Evolutionary conservation across 768 basidiomycete species (phyloP).

Genomic region (Mycena sanguinolenta): DNA sequence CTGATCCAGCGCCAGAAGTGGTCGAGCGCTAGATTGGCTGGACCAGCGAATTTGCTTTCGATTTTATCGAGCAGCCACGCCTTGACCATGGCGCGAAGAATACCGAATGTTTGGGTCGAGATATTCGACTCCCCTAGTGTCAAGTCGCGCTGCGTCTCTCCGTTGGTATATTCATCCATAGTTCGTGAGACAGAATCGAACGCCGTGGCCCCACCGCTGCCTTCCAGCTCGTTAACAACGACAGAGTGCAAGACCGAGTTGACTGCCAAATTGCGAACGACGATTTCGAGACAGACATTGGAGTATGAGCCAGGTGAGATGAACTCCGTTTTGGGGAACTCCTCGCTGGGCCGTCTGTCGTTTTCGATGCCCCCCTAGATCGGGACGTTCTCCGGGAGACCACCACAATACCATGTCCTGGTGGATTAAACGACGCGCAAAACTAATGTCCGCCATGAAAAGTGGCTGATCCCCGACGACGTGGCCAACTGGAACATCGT

Average conservation of each 20-base stretch:
- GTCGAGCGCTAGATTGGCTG: constrained; percentile 81
- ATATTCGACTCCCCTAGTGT: constrained; percentile 92
- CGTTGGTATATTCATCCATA: constrained; percentile 87
- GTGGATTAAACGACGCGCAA: constrained; percentile 86
- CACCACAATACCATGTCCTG: constrained; percentile 98
- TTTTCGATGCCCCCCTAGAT: constrained; percentile 95
- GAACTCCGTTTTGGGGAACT: constrained; percentile 88
- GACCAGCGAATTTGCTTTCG: constrained; percentile 72
- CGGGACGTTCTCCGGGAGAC: constrained; percentile 90
- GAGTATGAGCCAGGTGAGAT: constrained; percentile 87
- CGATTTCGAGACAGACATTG: constrained; percentile 92
- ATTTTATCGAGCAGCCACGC: constrained; percentile 92
- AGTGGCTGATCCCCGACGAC: constrained; percentile 92
- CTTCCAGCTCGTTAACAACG: constrained; percentile 97
- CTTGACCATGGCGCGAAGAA: constrained; percentile 90
- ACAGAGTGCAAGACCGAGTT: constrained; percentile 95
- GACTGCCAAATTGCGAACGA: constrained; percentile 92
- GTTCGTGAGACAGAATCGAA: constrained; percentile 95
- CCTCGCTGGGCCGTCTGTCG: constrained; percentile 82
- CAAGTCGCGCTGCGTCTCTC: constrained; percentile 76
- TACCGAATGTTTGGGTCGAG: constrained; percentile 87
- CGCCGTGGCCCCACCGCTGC: constrained; percentile 91
- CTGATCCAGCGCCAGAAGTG: constrained; percentile 99
- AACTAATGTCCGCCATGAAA: constrained; percentile 90
- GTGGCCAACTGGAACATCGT: constrained; percentile 94